Base-by-base conservation (phyloP, 2,329 filamentous ascomycete species). In the Xylaria polymorpha region DNA sequence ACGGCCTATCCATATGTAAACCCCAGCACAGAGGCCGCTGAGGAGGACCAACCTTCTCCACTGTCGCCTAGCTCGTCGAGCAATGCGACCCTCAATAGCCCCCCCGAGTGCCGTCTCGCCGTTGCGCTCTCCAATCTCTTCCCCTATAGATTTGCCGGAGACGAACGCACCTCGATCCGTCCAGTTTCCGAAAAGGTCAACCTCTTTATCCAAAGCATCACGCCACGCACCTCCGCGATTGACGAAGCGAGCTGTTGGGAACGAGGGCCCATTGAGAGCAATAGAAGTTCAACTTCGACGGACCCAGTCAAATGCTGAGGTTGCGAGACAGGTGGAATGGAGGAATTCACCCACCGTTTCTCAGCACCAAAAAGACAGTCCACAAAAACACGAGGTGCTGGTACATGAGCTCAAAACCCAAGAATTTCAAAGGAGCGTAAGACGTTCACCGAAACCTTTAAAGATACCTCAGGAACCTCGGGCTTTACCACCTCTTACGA, bases 291-390 rank as follows among this genome's bases (percentile, higher is more conserved):
- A 63, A 7, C 71, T 76, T 15, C 73, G 73, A 25, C 72, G 74
- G 6, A 74, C 75, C 0, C 73, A 74, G 39, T 76, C 75, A 1
- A 70, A 71, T 39, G 70, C 75, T 18, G 72, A 75, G 12, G 65
- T 68, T 32, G 63, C 70, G 53, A 69, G 63, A 32, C 57, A 56
- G 5, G n/a, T 32, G 2, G 66, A 64, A 43, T 71, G 71, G 67
- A 71, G 70, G n/a, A 60, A 53, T 32, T 25, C 69, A 3, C 71
- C 73, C 6, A 66, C 60, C 8, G 29, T 51, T 41, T 55, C 60
- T 41, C 41, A 29, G 3, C 41, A 69, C 5, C 51, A 51, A 35
- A 59, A 57, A 46, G 61, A 56, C 37, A 41, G 41, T 1, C 37
- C 4, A 32, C 59, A 41, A 10, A n/a, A 12, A 25, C 59, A 32